A percentile compares a stretch with the other conserved stretches of the same genome.
These are phyloP conservation scores for Eutypa lata DNA, from an alignment of 2,329 filamentous ascomycete species.

Conservation along the genomic window DNA sequence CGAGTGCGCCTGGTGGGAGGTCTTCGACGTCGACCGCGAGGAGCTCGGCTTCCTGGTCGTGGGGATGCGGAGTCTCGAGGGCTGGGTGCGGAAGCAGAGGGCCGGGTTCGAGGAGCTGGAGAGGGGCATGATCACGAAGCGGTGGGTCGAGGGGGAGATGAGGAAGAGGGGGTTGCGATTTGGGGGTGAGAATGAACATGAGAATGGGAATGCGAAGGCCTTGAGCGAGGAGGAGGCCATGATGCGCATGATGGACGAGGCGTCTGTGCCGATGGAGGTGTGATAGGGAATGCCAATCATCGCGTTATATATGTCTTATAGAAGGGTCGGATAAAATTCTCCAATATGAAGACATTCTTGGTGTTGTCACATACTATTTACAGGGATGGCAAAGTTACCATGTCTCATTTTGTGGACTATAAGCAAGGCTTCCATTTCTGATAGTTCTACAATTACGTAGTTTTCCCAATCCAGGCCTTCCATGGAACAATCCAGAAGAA, in stretches of 20 bases:
- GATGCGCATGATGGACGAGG: constrained; percentile 39
- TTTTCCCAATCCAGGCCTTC: no score
- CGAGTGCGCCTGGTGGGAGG: constrained; percentile 91
- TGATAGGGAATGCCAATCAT: background rate
- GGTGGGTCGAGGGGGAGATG: constrained; percentile 58
- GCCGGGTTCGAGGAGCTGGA: constrained; percentile 49
- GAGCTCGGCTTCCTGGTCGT: constrained; percentile 92
- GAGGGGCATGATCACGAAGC: constrained; percentile 54
- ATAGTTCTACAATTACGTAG: no score
- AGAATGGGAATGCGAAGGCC: constrained; percentile 14
- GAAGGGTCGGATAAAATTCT: no score
- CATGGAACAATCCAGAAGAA: no score
- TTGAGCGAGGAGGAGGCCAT: constrained; percentile 41
- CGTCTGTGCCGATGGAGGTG: constrained; percentile 25
- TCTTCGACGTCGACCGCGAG: constrained; percentile 93
- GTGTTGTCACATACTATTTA: no score
- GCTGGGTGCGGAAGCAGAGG: constrained; percentile 61
- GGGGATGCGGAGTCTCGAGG: constrained; percentile 74
- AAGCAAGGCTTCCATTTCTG: no score
- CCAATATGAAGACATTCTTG: no score
- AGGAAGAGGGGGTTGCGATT: constrained; percentile 44
- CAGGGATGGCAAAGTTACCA: no score
- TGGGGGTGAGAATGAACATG: constrained; percentile 23
- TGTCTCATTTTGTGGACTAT: no score
- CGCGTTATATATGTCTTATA: no score